These are phyloP conservation scores for Botrytis medusae DNA, from an alignment of 2,329 filamentous ascomycete species.

Conservation along the genomic window DNA sequence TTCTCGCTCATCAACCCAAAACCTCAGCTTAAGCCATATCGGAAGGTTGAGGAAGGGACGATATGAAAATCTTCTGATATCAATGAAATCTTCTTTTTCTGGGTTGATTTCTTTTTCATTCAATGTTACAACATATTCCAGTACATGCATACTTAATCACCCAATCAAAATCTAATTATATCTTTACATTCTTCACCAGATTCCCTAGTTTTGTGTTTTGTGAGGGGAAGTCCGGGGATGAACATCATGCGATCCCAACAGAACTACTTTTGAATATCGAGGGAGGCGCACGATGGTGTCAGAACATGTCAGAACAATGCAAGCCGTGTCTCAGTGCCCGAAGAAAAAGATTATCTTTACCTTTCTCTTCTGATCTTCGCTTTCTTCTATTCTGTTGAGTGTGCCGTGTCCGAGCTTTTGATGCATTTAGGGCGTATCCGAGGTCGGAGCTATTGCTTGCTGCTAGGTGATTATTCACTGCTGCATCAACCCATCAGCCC, in stretches of 20 bases:
- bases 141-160: background rate
- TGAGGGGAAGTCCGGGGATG: constrained; percentile 18
- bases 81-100: background rate
- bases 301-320: background rate
- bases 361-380: background rate
- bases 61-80: background rate
- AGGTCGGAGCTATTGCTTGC: constrained; percentile 9
- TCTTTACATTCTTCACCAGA: constrained; percentile 4
- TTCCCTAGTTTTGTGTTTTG: background rate
- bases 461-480: constrained; percentile 7
- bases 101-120: background rate
- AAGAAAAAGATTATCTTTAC: background rate
- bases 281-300: background rate
- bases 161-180: background rate
- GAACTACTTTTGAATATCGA: background rate
- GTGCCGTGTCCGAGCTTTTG: background rate
- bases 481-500: background rate
- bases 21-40: background rate
- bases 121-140: background rate
- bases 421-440: constrained; percentile 4
- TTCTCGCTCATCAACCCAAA: background rate
- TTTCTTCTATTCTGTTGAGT: background rate
- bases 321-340: constrained; percentile 1
- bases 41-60: constrained; percentile 12
- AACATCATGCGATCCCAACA: constrained; percentile 14